Evolutionary conservation across 2,329 filamentous ascomycete genomes (phyloP), one percentile per base, ranked within the genome.

Genomic region (Chaetoscypha palmicola): DNA sequence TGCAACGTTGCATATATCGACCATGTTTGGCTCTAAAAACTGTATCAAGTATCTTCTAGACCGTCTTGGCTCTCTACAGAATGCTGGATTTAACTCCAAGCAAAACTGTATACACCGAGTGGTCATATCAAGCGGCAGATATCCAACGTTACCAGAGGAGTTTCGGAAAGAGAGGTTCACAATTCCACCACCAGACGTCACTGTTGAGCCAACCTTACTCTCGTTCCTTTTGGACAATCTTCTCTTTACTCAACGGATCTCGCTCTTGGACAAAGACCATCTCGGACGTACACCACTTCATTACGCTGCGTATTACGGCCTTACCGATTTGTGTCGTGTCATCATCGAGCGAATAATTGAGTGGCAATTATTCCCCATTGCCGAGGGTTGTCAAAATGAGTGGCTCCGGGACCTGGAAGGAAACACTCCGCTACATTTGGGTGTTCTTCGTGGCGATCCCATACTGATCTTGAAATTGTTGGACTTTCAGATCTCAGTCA

Each of bases 261-360:
- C 19, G 3, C 32, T 35, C 10, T 16, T 35, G 10, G 32, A 35
- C n/a, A 14, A 35, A 19, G 32, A 35, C 17, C 11, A 19, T 16
- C 5, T 17, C 10, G 32, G 32, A 5, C 40, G 20, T 17, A 43
- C 23, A 33, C 28, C 36, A 14, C 28, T 34, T 32, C 21, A 26
- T 39, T 38, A 30, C 31, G 39, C 37, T 20, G 39, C 16, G 16
- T 22, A 36, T 36, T 35, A 35, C 17, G 9, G n/a, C 32, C 19
- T 38, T 7, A 9, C 14, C 10, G 24, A 23, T 21, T 33, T 42
- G 14, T 14, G 41, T 35, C n/a, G n/a, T 5, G 19, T 5, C 32
- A 35, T 35, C 3, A 19, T 35, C 2, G 32, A 16, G 11, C 32
- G n/a, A 4, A 35, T 35, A 16, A 12, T 11, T 4, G 17, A 35